Percentiles rank a stretch among this genome's conserved stretches.
phyloP scores from a whole-genome alignment of 139 green algal species.

The Tetradesmus lagerheimii region DNA sequence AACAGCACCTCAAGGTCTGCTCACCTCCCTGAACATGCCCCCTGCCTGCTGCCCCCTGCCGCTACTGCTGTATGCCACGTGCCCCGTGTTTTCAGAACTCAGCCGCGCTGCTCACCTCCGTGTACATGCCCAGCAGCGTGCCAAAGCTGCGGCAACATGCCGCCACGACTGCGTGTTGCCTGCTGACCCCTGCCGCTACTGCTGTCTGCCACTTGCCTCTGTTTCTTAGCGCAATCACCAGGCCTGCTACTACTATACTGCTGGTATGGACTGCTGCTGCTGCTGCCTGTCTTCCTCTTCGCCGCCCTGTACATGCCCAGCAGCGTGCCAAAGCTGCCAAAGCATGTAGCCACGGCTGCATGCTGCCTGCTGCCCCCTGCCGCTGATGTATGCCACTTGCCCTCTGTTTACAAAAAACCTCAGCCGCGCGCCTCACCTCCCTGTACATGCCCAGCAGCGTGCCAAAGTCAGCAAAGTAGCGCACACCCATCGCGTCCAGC shows the following conservation, averaged over 20 bases:
- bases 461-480: slow-evolving; percentile 62
- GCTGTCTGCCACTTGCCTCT: too few relatives aligned
- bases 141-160: slow-evolving; percentile 48
- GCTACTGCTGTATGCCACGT: background rate
- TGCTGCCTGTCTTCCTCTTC: background rate
- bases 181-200: background rate
- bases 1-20: too few relatives aligned
- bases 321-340: background rate
- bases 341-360: background rate
- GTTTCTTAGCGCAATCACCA: too few relatives aligned
- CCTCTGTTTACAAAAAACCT: background rate
- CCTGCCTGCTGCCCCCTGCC: background rate
- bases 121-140: slow-evolving; percentile 58
- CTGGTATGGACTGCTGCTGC: background rate
- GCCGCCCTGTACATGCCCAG: slow-evolving; percentile 58
- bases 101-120: slow-evolving; percentile 32
- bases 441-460: slow-evolving; percentile 60
- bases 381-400: too few relatives aligned
- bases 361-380: background rate
- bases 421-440: slow-evolving; percentile 19
- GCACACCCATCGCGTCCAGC: slow-evolving; percentile 30
- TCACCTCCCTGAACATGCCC: slow-evolving; percentile 53
- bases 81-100: too few relatives aligned
- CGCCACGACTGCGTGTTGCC: too few relatives aligned
- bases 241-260: background rate